phyloP scores from a whole-genome alignment of 1,284 basidiomycete species.

The Tetrapyrgos nigripes region DNA sequence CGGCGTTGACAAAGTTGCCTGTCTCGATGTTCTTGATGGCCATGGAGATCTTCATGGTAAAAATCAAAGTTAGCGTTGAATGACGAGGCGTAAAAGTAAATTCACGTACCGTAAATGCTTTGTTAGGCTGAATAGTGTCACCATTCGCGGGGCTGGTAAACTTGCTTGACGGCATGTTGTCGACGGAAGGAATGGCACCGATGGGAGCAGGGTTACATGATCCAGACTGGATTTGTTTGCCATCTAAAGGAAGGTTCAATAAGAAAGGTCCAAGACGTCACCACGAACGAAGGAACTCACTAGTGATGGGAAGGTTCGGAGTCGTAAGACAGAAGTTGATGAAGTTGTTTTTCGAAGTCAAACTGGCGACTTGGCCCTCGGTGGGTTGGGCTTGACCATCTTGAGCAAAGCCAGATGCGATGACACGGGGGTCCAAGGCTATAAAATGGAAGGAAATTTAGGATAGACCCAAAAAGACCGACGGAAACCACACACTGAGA shows the following conservation, averaged over 20 bases:
- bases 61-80: neutral
- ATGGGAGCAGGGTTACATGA: conserved; percentile 39
- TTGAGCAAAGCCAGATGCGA: conserved; percentile 28
- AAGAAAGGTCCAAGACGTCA: neutral
- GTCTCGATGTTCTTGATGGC: conserved; percentile 39
- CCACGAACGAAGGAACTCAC: conserved; percentile 8
- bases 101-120: conserved; percentile 47
- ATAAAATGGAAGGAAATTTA: neutral
- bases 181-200: conserved; percentile 46
- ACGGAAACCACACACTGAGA: conserved; percentile 24
- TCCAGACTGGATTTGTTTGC: conserved; percentile 40
- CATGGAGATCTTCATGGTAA: neutral
- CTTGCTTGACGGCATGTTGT: conserved; percentile 53
- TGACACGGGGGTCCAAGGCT: conserved; percentile 40
- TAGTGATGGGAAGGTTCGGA: conserved; percentile 39
- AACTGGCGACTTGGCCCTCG: conserved; percentile 48
- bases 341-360: conserved; percentile 58
- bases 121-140: conserved; percentile 45
- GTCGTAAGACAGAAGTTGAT: conserved; percentile 49
- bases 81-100: conserved; percentile 35
- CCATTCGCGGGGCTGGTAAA: conserved; percentile 52
- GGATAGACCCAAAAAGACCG: neutral
- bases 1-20: conserved; percentile 56
- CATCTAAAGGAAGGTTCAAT: conserved; percentile 24
- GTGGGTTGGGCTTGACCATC: conserved; percentile 28